Conservation (phyloP, 2,329 filamentous ascomycete species). For the Beauveria sp. region DNA sequence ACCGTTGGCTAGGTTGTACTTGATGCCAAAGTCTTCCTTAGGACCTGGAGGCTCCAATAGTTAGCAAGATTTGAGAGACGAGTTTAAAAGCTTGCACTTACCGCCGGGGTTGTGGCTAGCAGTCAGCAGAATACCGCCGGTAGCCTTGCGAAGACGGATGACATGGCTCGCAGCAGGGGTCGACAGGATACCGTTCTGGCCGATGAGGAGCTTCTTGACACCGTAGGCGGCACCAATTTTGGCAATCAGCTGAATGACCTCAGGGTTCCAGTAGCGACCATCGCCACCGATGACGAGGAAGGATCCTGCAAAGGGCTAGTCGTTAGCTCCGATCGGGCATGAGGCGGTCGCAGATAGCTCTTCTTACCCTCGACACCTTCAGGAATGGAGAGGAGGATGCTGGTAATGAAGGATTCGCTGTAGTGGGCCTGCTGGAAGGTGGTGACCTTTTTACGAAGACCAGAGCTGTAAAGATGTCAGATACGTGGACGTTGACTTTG, state of each 20-base stretch:
- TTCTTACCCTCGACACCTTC: constrained; percentile 72
- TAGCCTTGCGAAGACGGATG: constrained; percentile 90
- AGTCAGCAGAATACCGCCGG: constrained; percentile 91
- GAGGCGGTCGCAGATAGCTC: background rate
- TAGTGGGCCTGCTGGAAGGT: constrained; percentile 95
- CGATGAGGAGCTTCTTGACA: constrained; percentile 97
- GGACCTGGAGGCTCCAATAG: constrained; percentile 53
- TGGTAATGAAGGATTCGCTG: constrained; percentile 90
- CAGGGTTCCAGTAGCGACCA: constrained; percentile 94
- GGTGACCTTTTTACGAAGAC: constrained; percentile 97
- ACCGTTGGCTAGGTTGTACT: constrained; percentile 97
- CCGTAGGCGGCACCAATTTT: constrained; percentile 96
- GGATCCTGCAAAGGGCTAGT: constrained; percentile 38
- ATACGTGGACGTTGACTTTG: background rate
- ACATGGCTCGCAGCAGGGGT: constrained; percentile 94
- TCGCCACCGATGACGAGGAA: constrained; percentile 97
- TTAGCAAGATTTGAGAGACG: constrained; percentile 1
- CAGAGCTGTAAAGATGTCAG: constrained; percentile 56
- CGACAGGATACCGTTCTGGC: constrained; percentile 91
- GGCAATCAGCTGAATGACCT: constrained; percentile 92
- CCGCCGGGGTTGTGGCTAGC: constrained; percentile 98
- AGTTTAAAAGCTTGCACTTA: constrained; percentile 35
- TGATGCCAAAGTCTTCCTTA: constrained; percentile 95
- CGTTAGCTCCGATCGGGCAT: constrained; percentile 13
- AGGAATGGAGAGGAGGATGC: constrained; percentile 91